phyloP scores from a whole-genome alignment of 805 yeast species.

The Isabelozyma rhagii region DNA sequence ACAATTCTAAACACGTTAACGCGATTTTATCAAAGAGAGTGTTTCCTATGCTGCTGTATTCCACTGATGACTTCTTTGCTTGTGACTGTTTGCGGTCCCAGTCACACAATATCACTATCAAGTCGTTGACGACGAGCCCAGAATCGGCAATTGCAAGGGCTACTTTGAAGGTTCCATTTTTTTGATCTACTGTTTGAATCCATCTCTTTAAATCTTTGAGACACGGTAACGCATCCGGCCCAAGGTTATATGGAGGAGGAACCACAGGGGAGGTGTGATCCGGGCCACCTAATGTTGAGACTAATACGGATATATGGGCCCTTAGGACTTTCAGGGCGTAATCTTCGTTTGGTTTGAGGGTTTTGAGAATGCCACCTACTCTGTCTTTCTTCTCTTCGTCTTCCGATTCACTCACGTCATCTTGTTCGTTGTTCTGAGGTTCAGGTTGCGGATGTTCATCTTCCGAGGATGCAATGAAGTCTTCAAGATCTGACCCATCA shows the following conservation, averaged over 20 bases:
- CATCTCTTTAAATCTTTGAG: conserved; percentile 84
- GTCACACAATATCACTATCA: conserved; percentile 68
- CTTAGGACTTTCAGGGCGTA: conserved; percentile 43
- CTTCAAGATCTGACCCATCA: conserved; percentile 27
- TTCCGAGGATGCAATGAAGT: conserved; percentile 33
- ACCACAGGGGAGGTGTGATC: conserved; percentile 53
- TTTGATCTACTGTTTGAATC: conserved; percentile 81
- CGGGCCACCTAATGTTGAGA: conserved; percentile 88
- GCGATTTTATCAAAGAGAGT: conserved; percentile 58
- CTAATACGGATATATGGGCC: conserved; percentile 76
- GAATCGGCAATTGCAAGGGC: conserved; percentile 85
- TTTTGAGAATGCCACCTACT: conserved; percentile 17
- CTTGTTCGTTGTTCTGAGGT: not conserved
- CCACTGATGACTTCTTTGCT: conserved; percentile 22
- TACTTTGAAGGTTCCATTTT: conserved; percentile 67
- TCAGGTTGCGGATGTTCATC: conserved; percentile 1
- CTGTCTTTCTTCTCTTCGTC: conserved; percentile 17
- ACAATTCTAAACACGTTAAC: conserved; percentile 68
- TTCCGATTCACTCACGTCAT: conserved; percentile 6
- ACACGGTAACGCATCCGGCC: conserved; percentile 86
- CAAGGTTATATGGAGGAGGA: conserved; percentile 66
- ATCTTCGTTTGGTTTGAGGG: conserved; percentile 29
- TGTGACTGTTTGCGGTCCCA: conserved; percentile 53
- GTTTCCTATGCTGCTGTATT: conserved; percentile 12
- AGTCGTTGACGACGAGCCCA: conserved; percentile 68